phyloP scores from a whole-genome alignment of 179 eudicot genomes.

The Sideroxylon spinosum region DNA sequence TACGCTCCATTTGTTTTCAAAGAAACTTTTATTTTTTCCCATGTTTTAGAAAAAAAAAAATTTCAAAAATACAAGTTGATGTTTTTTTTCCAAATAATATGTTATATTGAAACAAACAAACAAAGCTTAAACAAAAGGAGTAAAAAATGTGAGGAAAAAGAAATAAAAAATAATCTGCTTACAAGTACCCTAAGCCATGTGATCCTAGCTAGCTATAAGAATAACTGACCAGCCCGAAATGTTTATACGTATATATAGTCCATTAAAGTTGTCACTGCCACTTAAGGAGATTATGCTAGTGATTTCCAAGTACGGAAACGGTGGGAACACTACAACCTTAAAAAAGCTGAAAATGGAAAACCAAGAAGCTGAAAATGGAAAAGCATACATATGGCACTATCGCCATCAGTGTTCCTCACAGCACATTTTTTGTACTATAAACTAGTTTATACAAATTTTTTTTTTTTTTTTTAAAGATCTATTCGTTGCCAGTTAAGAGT shows the following conservation, averaged over 20 bases:
- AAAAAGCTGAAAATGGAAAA: constrained; percentile 1
- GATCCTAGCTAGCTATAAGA: too few relatives aligned
- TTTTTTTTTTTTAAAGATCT: neutral
- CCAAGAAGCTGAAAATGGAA: constrained; percentile 1
- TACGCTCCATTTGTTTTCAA: too few relatives aligned
- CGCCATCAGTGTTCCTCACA: neutral
- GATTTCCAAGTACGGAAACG: neutral
- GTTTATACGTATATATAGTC: too few relatives aligned
- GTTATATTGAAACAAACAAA: too few relatives aligned
- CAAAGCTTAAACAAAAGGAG: neutral
- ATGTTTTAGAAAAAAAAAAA: too few relatives aligned
- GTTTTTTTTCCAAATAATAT: too few relatives aligned
- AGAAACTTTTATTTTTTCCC: too few relatives aligned
- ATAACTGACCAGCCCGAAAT: too few relatives aligned
- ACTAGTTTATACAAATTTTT: neutral
- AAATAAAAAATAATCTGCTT: neutral
- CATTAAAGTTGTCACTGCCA: neutral
- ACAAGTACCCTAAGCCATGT: constrained; percentile 1
- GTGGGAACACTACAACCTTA: neutral
- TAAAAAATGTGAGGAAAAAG: neutral
- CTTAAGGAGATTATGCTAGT: neutral
- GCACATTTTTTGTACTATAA: neutral
- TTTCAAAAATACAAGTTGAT: too few relatives aligned
- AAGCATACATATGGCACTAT: constrained; percentile 3
- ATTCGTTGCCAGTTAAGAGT: neutral